Conservation (phyloP, 164 flowering plant species). For the Hamamelis virginiana region DNA sequence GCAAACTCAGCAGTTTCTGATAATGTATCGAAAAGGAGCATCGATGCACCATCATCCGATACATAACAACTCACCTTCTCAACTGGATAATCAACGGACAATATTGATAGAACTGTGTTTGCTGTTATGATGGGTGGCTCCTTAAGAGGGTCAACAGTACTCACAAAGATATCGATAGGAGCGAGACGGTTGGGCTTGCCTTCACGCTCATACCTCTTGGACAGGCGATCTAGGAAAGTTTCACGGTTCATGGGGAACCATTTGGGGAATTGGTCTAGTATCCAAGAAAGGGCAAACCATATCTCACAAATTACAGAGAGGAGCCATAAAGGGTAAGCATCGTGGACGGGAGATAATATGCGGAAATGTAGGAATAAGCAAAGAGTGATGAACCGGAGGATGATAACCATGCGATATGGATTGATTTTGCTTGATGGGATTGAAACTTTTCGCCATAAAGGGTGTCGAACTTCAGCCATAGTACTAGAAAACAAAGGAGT, state of each 20-base stretch:
- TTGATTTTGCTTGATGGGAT: conserved; percentile 20
- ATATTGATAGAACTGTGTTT: conserved; percentile 59
- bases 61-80: conserved; percentile 64
- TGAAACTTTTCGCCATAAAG: conserved; percentile 25
- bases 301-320: conserved; percentile 27
- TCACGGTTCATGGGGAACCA: conserved; percentile 24
- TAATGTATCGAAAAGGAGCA: conserved; percentile 59
- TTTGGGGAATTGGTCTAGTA: conserved; percentile 26
- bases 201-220: conserved; percentile 6
- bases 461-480: conserved; percentile 12
- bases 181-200: conserved; percentile 32
- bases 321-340: conserved; percentile 29
- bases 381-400: conserved; percentile 22
- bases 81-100: conserved; percentile 63
- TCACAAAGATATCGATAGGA: conserved; percentile 57
- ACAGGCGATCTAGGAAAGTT: conserved; percentile 21
- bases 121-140: conserved; percentile 74
- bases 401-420: conserved; percentile 21
- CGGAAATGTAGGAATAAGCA: conserved; percentile 21
- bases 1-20: conserved; percentile 66
- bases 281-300: conserved; percentile 29
- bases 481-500: too few relatives aligned
- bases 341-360: conserved; percentile 15
- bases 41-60: conserved; percentile 70
- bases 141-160: conserved; percentile 57